Evolutionary conservation across 225 moss, liverwort and hornwort species (phyloP).

Genomic region (Bryum argenteum): DNA sequence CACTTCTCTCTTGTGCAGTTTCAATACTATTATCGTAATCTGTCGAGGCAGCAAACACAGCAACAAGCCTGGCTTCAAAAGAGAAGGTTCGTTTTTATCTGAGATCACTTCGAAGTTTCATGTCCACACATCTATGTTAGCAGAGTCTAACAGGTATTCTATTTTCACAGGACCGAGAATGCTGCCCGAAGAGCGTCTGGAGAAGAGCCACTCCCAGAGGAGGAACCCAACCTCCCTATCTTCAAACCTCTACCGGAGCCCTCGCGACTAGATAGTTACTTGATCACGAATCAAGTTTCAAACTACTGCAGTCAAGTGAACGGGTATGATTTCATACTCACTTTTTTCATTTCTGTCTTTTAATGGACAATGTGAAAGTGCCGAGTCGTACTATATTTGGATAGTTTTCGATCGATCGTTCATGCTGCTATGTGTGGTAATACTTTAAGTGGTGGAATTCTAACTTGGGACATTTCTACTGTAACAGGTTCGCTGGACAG

Average conservation of each 20-base stretch:
- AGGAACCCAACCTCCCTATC: constrained; percentile 83
- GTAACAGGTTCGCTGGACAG: constrained; percentile 83
- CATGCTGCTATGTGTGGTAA: not conserved
- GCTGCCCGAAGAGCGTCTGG: constrained; percentile 81
- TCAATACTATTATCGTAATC: constrained; percentile 92
- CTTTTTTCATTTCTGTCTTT: not conserved
- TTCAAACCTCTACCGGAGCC: constrained; percentile 90
- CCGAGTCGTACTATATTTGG: not conserved
- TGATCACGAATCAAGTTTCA: constrained; percentile 96
- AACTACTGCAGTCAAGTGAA: constrained; percentile 97
- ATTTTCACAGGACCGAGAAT: constrained; percentile 78
- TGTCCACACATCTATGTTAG: not conserved
- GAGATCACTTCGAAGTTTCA: not conserved
- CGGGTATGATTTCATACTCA: constrained; percentile 58
- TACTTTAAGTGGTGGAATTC: not conserved
- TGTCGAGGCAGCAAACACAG: constrained; percentile 93
- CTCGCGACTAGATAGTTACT: constrained; percentile 91
- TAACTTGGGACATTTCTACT: constrained; percentile 16
- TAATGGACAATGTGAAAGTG: not conserved
- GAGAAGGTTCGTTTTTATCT: constrained; percentile 58
- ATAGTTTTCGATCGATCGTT: not conserved
- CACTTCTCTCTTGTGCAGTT: constrained; percentile 52
- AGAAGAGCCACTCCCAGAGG: constrained; percentile 94
- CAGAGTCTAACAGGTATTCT: not conserved
- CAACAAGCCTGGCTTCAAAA: constrained; percentile 96